Conservation (phyloP, 2,329 filamentous ascomycete genomes). For the Epichloe sibirici region DNA sequence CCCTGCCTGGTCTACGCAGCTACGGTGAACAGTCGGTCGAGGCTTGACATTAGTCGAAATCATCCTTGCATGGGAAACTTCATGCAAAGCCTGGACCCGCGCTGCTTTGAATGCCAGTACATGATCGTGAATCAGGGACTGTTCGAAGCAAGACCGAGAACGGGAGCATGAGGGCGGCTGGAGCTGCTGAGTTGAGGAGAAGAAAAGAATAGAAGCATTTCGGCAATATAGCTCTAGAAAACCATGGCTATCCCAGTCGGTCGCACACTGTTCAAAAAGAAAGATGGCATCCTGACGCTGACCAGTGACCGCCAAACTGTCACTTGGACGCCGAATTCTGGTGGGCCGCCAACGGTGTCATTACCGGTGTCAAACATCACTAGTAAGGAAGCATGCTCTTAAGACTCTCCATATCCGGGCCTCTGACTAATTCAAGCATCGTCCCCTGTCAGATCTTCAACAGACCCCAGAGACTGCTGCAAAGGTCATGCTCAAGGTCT, state of each 20-base stretch:
- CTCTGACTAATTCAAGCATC: neutral
- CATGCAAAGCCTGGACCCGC: neutral
- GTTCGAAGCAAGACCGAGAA: neutral
- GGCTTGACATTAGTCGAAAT: neutral
- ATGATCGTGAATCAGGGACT: neutral
- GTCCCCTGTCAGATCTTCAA: conserved; percentile 57
- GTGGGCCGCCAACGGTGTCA: conserved; percentile 52
- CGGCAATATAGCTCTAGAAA: neutral
- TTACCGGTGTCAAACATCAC: conserved; percentile 67
- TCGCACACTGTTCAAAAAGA: conserved; percentile 81
- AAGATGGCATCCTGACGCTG: conserved; percentile 73
- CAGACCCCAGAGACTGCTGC: conserved; percentile 80
- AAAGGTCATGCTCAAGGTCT: conserved; percentile 90
- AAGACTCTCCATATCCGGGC: neutral
- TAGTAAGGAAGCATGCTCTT: conserved; percentile 40
- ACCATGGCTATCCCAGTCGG: conserved; percentile 50
- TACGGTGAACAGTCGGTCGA: neutral
- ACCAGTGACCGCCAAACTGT: conserved; percentile 61
- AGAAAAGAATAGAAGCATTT: neutral
- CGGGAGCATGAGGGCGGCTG: neutral
- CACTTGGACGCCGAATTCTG: conserved; percentile 65
- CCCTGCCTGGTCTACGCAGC: neutral
- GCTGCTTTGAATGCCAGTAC: neutral
- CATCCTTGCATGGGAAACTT: neutral
- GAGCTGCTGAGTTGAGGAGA: neutral